A percentile compares a stretch with the other conserved stretches of the same genome.
phyloP scores from a whole-genome alignment of 2,329 filamentous ascomycete species.

The Penicillium sp. region DNA sequence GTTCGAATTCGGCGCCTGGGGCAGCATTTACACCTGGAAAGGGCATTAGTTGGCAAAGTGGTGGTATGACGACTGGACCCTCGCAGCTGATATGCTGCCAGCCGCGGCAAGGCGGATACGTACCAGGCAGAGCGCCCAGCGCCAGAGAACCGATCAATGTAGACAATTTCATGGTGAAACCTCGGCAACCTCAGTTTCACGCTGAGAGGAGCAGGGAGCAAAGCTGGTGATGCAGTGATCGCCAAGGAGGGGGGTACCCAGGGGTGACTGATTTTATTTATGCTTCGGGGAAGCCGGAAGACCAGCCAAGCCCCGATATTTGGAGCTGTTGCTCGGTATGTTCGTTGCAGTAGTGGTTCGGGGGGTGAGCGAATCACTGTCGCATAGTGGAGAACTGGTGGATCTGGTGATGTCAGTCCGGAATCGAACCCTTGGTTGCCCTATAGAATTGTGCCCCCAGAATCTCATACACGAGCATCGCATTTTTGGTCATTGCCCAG shows the following conservation, averaged over 20 bases:
- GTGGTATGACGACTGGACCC: background rate
- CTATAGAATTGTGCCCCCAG: background rate
- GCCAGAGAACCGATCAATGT: slow-evolving; percentile 14
- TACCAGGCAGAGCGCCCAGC: slow-evolving; percentile 19
- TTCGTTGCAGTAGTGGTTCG: slow-evolving; percentile 7
- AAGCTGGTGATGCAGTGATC: background rate
- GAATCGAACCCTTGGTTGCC: background rate
- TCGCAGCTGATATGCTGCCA: background rate
- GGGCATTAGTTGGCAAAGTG: background rate
- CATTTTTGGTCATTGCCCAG: background rate
- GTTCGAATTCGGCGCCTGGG: slow-evolving; percentile 6
- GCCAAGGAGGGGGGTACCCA: background rate
- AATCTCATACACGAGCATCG: background rate
- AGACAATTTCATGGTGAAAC: slow-evolving; percentile 17
- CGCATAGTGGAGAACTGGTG: slow-evolving; percentile 11
- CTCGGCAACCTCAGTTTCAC: background rate
- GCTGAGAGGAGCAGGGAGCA: background rate
- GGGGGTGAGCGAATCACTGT: slow-evolving; percentile 14
- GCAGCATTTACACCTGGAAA: slow-evolving; percentile 19
- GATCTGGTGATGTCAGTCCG: slow-evolving; percentile 17
- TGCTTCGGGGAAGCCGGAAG: slow-evolving; percentile 22
- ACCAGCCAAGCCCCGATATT: slow-evolving; percentile 12
- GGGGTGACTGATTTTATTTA: slow-evolving; percentile 15
- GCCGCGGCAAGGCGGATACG: background rate
- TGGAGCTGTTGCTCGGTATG: background rate